Conservation (phyloP, 495 filamentous ascomycete genomes). For the Bacidia gigantensis region DNA sequence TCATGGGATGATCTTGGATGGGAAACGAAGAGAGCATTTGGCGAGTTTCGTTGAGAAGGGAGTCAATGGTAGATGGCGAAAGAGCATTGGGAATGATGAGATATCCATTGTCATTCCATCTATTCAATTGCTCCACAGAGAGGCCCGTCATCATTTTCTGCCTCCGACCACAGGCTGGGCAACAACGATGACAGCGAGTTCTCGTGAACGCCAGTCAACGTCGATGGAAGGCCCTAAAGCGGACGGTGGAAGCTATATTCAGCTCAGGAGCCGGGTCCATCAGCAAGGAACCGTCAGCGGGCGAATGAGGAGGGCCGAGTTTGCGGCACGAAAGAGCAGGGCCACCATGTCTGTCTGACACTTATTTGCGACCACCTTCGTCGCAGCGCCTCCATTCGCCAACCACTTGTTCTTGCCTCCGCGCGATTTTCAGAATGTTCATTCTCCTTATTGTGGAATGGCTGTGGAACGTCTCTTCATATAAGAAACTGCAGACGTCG, state of each 20-base stretch:
- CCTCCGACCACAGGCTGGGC: no score
- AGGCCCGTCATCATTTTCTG: conserved; percentile 34
- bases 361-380: neutral
- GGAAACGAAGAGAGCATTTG: conserved; percentile 60
- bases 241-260: no score
- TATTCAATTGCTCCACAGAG: conserved; percentile 52
- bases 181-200: no score
- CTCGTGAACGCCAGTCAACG: no score
- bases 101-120: conserved; percentile 75
- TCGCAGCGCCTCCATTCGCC: neutral
- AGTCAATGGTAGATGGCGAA: conserved; percentile 41
- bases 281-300: no score
- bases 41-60: conserved; percentile 62
- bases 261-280: no score
- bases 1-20: conserved; percentile 75
- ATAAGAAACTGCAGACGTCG: neutral
- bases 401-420: neutral
- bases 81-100: conserved; percentile 76
- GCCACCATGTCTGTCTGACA: no score
- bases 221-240: no score
- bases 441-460: neutral
- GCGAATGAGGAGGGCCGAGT: no score
- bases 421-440: neutral
- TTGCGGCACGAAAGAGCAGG: no score
- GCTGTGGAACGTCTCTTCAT: neutral